Percentiles rank a stretch among this genome's conserved stretches.
Conservation (phyloP, 2,329 filamentous ascomycete genomes). For the Neoscytalidium dimidiatum region DNA sequence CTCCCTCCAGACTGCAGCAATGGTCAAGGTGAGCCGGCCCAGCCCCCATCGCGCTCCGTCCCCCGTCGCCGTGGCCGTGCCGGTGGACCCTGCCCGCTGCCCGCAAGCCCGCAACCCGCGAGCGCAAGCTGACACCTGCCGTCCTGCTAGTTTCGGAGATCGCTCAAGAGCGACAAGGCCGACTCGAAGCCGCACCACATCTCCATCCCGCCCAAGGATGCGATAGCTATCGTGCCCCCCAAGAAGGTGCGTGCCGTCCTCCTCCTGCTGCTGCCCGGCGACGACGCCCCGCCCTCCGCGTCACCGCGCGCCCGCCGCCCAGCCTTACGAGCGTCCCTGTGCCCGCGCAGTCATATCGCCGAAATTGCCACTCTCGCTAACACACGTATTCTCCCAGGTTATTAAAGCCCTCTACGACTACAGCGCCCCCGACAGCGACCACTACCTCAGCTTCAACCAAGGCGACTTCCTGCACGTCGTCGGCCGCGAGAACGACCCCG, state of each 20-base stretch:
- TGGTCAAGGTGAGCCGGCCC: conserved; percentile 30
- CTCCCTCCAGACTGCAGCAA: conserved; percentile 19
- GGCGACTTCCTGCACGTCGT: conserved; percentile 99
- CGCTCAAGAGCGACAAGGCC: conserved; percentile 86
- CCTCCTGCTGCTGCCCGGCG: conserved; percentile 1
- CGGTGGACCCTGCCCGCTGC: conserved; percentile 19
- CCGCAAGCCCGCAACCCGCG: background rate
- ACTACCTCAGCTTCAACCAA: conserved; percentile 82
- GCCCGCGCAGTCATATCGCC: conserved; percentile 22
- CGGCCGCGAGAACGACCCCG: conserved; percentile 86
- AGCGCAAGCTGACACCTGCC: conserved; percentile 12
- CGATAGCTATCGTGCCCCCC: conserved; percentile 84
- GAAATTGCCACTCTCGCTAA: conserved; percentile 23
- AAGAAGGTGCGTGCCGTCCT: conserved; percentile 70
- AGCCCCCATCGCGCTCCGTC: background rate
- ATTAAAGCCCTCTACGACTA: conserved; percentile 97
- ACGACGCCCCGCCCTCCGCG: conserved; percentile 6
- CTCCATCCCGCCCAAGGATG: conserved; percentile 80
- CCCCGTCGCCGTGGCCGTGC: conserved; percentile 4
- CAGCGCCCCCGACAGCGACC: conserved; percentile 63
- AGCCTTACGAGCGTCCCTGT: conserved; percentile 19
- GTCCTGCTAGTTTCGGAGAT: conserved; percentile 66
- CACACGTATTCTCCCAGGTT: conserved; percentile 60
- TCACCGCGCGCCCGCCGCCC: conserved; percentile 17
- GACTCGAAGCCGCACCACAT: conserved; percentile 68